These are phyloP conservation scores for Bruguiera hainesii DNA, from an alignment of 441 rosid genomes.

Conservation along the genomic window DNA sequence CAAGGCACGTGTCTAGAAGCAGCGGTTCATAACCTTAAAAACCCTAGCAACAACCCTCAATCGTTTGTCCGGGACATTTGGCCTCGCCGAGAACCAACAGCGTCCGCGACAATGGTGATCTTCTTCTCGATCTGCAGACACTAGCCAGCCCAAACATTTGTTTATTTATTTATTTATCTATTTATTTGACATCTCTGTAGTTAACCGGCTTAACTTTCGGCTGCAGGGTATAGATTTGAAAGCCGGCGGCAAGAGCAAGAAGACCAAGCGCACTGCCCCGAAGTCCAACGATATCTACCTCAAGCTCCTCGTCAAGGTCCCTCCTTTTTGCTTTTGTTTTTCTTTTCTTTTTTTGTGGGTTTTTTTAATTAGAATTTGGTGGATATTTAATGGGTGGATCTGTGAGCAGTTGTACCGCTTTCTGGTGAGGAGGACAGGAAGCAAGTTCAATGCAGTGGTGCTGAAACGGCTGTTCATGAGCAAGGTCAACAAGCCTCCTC, in stretches of 20 bases:
- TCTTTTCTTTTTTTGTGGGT: neutral
- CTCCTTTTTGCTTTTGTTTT: neutral
- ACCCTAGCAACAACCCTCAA: slow-evolving; percentile 22
- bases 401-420: slow-evolving; percentile 65
- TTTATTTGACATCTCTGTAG: too few relatives aligned
- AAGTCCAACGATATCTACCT: slow-evolving; percentile 68
- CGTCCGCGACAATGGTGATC: slow-evolving; percentile 27
- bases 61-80: neutral
- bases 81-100: slow-evolving; percentile 12
- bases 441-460: slow-evolving; percentile 86
- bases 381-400: slow-evolving; percentile 2
- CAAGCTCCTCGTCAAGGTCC: slow-evolving; percentile 69
- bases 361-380: neutral
- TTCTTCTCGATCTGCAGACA: neutral
- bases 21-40: slow-evolving; percentile 6
- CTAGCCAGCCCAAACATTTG: too few relatives aligned
- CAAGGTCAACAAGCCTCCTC: slow-evolving; percentile 82
- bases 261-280: slow-evolving; percentile 67
- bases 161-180: too few relatives aligned
- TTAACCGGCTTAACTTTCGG: neutral
- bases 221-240: slow-evolving; percentile 64
- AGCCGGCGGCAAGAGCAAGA: slow-evolving; percentile 77
- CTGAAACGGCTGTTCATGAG: slow-evolving; percentile 91
- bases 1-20: neutral
- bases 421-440: slow-evolving; percentile 73